Evolutionary conservation across 208 protist species (phyloP).

Genomic region (Acanthamoeba triangularis): DNA sequence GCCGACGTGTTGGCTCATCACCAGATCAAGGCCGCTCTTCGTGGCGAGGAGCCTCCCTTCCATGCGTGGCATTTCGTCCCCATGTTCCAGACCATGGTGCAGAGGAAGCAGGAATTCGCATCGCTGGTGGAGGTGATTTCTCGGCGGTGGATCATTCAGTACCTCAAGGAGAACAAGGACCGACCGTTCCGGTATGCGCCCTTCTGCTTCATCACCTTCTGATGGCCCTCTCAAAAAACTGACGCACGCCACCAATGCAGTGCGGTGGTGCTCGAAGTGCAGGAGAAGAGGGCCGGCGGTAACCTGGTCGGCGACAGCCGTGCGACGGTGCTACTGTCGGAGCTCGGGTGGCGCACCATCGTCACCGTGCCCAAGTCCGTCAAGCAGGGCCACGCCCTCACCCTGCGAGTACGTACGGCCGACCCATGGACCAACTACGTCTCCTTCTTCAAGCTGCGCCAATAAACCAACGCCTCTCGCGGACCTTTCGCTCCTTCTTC

Average conservation of each 20-base stretch:
- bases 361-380: conserved; percentile 64
- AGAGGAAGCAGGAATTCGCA: conserved; percentile 28
- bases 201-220: neutral
- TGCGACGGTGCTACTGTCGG: conserved; percentile 43
- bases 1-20: conserved; percentile 57
- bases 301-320: conserved; percentile 40
- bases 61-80: conserved; percentile 24
- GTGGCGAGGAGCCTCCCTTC: conserved; percentile 24
- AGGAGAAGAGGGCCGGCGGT: conserved; percentile 41
- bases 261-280: conserved; percentile 59
- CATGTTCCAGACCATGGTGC: conserved; percentile 38
- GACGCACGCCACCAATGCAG: neutral
- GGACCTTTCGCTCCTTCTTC: neutral
- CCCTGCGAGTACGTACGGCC: conserved; percentile 44
- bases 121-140: conserved; percentile 2
- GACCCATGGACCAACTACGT: conserved; percentile 55
- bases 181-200: conserved; percentile 9
- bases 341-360: conserved; percentile 54
- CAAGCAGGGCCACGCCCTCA: conserved; percentile 35
- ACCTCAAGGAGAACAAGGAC: conserved; percentile 57
- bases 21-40: conserved; percentile 63
- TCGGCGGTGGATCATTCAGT: conserved; percentile 28
- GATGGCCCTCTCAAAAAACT: neutral
- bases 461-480: neutral
- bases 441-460: conserved; percentile 49